Evolutionary conservation across 139 green algal genomes (phyloP).

Genomic region (Spirogloea muscicola): DNA sequence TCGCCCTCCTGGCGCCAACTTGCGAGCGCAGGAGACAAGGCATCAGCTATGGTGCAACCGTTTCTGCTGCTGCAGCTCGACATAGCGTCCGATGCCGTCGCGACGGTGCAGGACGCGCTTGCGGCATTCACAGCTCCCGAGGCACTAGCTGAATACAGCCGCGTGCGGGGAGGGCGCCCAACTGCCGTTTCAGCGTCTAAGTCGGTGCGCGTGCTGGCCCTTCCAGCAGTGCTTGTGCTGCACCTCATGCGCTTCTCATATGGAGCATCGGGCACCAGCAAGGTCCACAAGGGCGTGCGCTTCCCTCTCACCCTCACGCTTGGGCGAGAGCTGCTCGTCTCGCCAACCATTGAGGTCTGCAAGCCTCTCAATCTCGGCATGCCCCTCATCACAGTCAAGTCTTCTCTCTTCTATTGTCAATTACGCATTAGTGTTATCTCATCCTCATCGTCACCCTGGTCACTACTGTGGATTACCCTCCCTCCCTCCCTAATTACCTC

Average conservation of each 20-base stretch:
- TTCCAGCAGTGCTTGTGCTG: slow-evolving; percentile 41
- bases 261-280: background rate
- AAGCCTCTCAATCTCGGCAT: too few relatives aligned
- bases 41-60: slow-evolving; percentile 45
- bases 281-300: slow-evolving; percentile 37
- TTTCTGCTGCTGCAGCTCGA: slow-evolving; percentile 49
- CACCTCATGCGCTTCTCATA: slow-evolving; percentile 45
- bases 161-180: background rate
- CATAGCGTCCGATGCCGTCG: slow-evolving; percentile 35
- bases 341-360: background rate
- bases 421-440: too few relatives aligned
- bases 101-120: slow-evolving; percentile 36
- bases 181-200: slow-evolving; percentile 26
- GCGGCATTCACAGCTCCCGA: slow-evolving; percentile 22
- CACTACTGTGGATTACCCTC: too few relatives aligned
- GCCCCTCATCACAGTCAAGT: too few relatives aligned
- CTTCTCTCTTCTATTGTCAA: too few relatives aligned
- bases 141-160: slow-evolving; percentile 33
- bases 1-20: too few relatives aligned
- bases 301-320: slow-evolving; percentile 36
- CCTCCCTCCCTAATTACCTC: too few relatives aligned
- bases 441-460: too few relatives aligned
- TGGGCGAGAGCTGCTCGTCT: slow-evolving; percentile 19
- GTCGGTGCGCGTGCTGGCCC: slow-evolving; percentile 13
- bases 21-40: slow-evolving; percentile 43